Evolutionary conservation across 2,329 filamentous ascomycete species (phyloP), one percentile per base, ranked within the genome.

Genomic region (Microascus cirrosus): DNA sequence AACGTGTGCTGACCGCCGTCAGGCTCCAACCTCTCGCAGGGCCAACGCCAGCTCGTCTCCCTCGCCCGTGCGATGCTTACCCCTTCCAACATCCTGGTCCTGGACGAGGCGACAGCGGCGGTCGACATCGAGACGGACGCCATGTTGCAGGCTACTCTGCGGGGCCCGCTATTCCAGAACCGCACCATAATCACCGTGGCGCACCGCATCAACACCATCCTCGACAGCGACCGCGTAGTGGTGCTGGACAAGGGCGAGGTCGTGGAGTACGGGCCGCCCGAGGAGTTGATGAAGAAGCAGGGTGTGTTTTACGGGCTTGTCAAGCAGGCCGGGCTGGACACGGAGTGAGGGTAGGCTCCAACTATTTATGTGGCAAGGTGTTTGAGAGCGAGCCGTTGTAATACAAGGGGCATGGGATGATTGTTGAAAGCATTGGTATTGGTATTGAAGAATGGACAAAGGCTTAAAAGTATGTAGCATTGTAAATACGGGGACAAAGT

Each of bases 111-210:
- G 59, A 99, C 94, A 34, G 91, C 91, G 63, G 83, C 79, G 25
- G 82, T 86, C 12, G 83, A 87, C 67, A 77, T 87, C 50, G 79
- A 87, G 72, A 87, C 84, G 25, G 84, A 87, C 66, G 82, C 82
- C 58, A 75, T 86, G 73, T 74, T 87, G 58, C 84, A 87, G 73
- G 72, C 73, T 54, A 87, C 84, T 28, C 74, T 86, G 58, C 79
- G 84, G 36, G 81, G 80, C 39, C 79, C 82, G 24, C 70, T 86
- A 18, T 99, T 99, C 74, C 81, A 86, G 61, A 90, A 96, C 72
- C 85, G 90, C 57, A 99, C 94, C 42, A 97, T 99, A 71, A 95
- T 99, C 71, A 99, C 94, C 1, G 96, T 99, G 66, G 94, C 94
- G 28, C 94, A 99, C 75, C 86, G 94, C 58, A 95, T 99, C 76